Evolutionary conservation across 306 rosid genomes (phyloP), one percentile per base, ranked within the genome.

Genomic region (Chamaecrista fasciculata): DNA sequence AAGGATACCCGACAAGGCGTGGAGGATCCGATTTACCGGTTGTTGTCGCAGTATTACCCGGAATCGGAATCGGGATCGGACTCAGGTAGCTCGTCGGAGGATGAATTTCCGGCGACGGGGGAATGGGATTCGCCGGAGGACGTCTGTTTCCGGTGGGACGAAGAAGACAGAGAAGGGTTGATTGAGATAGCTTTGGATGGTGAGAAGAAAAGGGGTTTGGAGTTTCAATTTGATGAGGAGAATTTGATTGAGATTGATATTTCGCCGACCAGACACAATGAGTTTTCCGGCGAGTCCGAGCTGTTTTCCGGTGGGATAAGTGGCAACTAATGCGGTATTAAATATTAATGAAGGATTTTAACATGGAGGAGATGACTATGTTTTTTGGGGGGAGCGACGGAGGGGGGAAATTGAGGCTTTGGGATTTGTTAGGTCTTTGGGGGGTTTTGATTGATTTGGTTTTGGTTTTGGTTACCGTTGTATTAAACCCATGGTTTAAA

Each of bases 111-210:
- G 24, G 43, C 50, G 11, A 51, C 24, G 26, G 84, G 76, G 51
- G 74, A 50, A 1, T 79, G 87, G 88, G 81, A 68, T 33, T 83
- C 89, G 50, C 86, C 76, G 73, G 95, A 73, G 56, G 75, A 75
- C 16, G 28, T 53, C 64, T 28, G 82, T 70, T 78, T 76, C 72
- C 20, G 47, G 68, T 87, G 92, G 96, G 92, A 83, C 15, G 96
- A 86, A 24, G 98, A 90, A 61, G 97, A 90, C 39, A 80, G 80
- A 26, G 98, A 90, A 31, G 96, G 89, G 55, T 51, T 93, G 16
- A 93, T 93, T 55, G 98, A 93, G 85, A 93, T 93, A 68, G 78
- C 94, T 23, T 78, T 93, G 74, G 94, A 86, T 43, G 81, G 79
- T 26, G 70, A 71, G 11, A 80, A 78, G 49, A 84, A 60, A 60